Base-by-base conservation (phyloP, 1,284 basidiomycete species). In the Serendipita sp. region DNA sequence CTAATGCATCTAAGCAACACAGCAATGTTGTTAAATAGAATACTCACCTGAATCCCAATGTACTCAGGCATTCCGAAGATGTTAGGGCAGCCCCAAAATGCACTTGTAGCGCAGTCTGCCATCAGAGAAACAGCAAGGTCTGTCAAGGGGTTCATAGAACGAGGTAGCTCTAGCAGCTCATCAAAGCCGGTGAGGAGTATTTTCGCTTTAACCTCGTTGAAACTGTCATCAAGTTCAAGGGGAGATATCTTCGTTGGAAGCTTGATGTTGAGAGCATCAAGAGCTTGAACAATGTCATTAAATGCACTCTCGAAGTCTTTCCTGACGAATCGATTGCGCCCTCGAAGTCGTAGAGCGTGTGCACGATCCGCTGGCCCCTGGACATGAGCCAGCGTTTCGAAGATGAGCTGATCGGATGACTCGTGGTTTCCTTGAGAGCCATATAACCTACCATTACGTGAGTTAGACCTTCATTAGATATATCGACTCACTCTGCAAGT, bases 141-240 rank as follows among this genome's bases (percentile, higher is more conserved):
- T 6, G 76, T 80, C 60, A 77, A 74, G 0, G 75, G 69, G 68
- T 86, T 83, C 2, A 78, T 77, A 6, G 82, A 78, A 12, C 78
- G 74, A n/a, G 83, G 83, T 53, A 84, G 82, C 41, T 75, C 70
- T 13, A 85, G 71, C 64, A 87, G 83, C 62, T 82, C 79, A 45
- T 84, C 82, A 66, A 85, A 84, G 0, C 84, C 83, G 13, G 83
- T 78, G 0, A 82, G 81, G 58, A 86, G 71, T 55, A 87, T 83
- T 69, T 84, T 82, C 67, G 83, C 82, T 70, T 83, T 84, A 62
- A 86, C 81, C 68, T 80, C 76, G 64, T 85, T 82, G 68, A 85
- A 86, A 77, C 84, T 78, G 12, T 70, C 65, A 68, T 84, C 80
- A 26, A 80, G 81, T 65, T 83, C 79, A 58, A 76, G 73, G 29